Base-by-base conservation (phyloP, 768 basidiomycete species). In the Lactifluus pinguis region DNA sequence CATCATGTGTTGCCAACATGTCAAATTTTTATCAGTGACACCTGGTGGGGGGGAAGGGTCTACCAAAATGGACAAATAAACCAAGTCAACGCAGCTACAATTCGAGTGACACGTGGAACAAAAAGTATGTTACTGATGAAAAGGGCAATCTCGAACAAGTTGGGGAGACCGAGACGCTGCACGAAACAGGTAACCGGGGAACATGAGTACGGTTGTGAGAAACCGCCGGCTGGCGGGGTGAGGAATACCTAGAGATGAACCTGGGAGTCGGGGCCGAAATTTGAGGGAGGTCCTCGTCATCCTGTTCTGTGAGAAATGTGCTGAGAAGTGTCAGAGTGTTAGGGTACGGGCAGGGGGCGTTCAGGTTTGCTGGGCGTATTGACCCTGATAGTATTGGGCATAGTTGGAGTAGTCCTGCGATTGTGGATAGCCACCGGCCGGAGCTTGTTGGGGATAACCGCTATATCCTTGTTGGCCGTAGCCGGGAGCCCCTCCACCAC, bases 341-440 rank as follows among this genome's bases (percentile, higher is more conserved):
- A 68, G 67, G 59, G 61, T 61, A 69, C 71, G 76, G 66, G 74
- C 69, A 42, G 74, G 61, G 38, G 75, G 42, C 72, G n/a, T 76
- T 73, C 69, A 72, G 78, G 71, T 64, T 74, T 87, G 85, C 72
- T 90, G 89, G 65, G 85, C 79, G 69, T 91, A 92, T 80, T 91
- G 89, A 72, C 82, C 83, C 77, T 92, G 89, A 74, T 93, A 93
- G 72, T 92, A 93, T 63, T 89, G 81, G 48, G 89, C 87, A 64
- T 92, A 92, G 71, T 83, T 88, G 71, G 83, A 78, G 71, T 91
- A 90, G 72, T 90, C 90, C 75, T 86, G 84, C 65, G 79, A 64
- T 67, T 77, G 78, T 52, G 76, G 75, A 41, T 61, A 64, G 41
- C 63, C 52, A 42, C 54, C 6, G 30, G 52, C 49, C 25, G 54